Base-by-base conservation (phyloP, 1,284 basidiomycete genomes). In the Fomitopsis betulina region DNA sequence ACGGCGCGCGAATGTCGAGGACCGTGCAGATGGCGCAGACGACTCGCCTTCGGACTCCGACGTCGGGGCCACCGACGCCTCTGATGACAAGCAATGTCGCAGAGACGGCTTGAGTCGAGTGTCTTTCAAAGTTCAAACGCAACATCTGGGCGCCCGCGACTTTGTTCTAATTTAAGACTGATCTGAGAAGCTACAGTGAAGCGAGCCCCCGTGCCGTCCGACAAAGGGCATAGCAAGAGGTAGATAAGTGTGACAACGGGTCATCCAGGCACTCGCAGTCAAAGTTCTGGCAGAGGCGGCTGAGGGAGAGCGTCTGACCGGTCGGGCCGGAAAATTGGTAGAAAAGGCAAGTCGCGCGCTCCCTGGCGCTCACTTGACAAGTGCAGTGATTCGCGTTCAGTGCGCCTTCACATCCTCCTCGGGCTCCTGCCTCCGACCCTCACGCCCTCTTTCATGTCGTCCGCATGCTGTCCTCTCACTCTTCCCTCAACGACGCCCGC, bases 401-500 rank as follows among this genome's bases (percentile, higher is more conserved):
- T 35, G 13, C 49, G 49, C 21, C 45, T 51, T 51, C 32, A 51
- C 49, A 51, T 51, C 49, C 49, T 35, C 25, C n/a, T 21, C 19
- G 8, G 35, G 35, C 45, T 30, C 45, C 17, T 50, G 42, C 40
- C 55, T 21, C 30, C n/a, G 38, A 33, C 55, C 37, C 55, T 38
- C 27, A 47, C 43, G 19, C 45, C 27, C 32, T 53, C 33, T 5
- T 56, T 23, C 54, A 56, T 56, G 54, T 53, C 30, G 39, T 10
- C 54, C 32, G 8, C 54, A 59, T 59, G 58, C 54, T 56, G 13
- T 47, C 56, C 51, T 59, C 58, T 40, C 50, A 45, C 32, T 17
- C 49, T 15, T 55, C 55, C 15, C 50, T 40, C 42, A 54, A 56
- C 57, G 61, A 53, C 60, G 54, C 54, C 35, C 58, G n/a, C 50